Percentiles rank a stretch among this genome's conserved stretches.
phyloP scores from a whole-genome alignment of 2,329 filamentous ascomycete genomes.

The Ascosphaera apis region DNA sequence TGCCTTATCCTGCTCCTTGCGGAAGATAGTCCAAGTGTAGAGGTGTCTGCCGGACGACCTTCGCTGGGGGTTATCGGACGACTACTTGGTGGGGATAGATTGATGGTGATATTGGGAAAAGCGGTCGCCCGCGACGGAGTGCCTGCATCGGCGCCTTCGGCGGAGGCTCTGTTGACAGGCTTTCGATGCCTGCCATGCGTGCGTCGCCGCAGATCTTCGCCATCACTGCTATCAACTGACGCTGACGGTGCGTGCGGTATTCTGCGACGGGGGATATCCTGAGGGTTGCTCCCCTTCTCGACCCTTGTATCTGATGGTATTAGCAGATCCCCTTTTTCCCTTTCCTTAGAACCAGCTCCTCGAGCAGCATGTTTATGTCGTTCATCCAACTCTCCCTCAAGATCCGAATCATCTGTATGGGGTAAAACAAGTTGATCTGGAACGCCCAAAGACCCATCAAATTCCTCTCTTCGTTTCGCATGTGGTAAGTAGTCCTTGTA shows the following conservation, averaged over 20 bases:
- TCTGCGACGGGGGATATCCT: not conserved
- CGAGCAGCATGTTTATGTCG: not conserved
- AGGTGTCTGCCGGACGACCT: not conserved
- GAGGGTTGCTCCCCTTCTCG: not conserved
- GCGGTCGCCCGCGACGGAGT: constrained; percentile 9
- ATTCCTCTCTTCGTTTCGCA: not conserved
- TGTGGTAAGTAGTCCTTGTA: not conserved
- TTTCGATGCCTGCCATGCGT: not conserved
- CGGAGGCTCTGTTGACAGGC: not conserved
- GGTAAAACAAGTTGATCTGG: not conserved
- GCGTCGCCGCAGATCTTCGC: not conserved
- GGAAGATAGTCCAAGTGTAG: not conserved
- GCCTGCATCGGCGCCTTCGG: not conserved
- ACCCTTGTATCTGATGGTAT: not conserved
- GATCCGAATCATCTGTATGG: not conserved
- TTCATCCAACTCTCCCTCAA: not conserved
- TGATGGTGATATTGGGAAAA: constrained; percentile 36
- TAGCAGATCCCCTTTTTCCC: not conserved
- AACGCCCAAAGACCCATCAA: not conserved
- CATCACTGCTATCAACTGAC: not conserved
- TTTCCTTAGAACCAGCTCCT: not conserved
- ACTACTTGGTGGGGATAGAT: constrained; percentile 40
- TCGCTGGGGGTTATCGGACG: constrained; percentile 36
- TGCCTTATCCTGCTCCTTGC: not conserved
- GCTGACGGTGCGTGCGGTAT: not conserved